Base-by-base conservation (phyloP, 164 flowering plant genomes). In the Cinnamomum chago region DNA sequence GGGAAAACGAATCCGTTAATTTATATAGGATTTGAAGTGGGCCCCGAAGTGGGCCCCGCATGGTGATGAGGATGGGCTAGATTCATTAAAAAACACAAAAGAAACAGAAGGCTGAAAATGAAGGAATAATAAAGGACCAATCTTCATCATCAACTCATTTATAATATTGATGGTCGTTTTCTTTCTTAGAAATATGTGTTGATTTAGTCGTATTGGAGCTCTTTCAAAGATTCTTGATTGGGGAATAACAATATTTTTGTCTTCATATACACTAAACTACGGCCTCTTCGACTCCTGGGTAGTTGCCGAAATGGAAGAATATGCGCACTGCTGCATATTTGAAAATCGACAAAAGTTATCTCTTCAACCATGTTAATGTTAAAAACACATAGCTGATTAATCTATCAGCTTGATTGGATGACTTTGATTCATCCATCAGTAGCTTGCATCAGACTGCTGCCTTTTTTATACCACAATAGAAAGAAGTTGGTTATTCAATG, bases 261-360 rank as follows among this genome's bases (percentile, higher is more conserved):
- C 67, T 13, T 15, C 1, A 27, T 52, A 70, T 24, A 15, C 64
- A 55, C 73, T 13, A 52, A 70, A 55, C n/a, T 70, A 52, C 35
- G 47, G 47, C 51, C 51, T 55, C 6, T 28, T 65, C 30, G 25
- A 33, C 50, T 4, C 70, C 30, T 17, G 50, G 12, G 14, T 67
- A 28, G 20, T 67, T 18, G 50, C 70, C 70, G 40, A 33, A 67
- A 64, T 22, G 28, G 67, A 67, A 67, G 70, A 67, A 67, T 64
- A 25, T 64, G 47, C 28, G 12, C 22, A 17, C 70, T 15, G 50
- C 50, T 40, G 28, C 20, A 67, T 11, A 27, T 30, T 67, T 18
- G 15, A 27, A 65, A 27, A 65, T 65, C 67, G 30, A 65, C 67
- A 65, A 65, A 65, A 6, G 3, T 65, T 65, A 15, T 24, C 25